These are phyloP conservation scores for Pichia deserticola DNA, from an alignment of 805 yeast genomes.

Conservation along the genomic window DNA sequence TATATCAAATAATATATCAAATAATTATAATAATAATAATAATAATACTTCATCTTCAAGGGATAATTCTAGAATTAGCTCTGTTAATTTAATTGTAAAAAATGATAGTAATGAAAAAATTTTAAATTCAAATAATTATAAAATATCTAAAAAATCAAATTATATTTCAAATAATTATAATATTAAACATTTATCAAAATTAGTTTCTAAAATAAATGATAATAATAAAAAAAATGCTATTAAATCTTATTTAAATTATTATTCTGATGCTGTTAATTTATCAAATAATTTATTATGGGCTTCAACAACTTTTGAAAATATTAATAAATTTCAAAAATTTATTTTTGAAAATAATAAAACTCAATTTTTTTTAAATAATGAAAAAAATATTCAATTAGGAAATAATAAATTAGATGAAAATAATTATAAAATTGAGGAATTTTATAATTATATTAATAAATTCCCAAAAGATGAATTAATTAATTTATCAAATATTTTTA, in stretches of 20 bases:
- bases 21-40: too few species aligned
- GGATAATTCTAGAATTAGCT: too few species aligned
- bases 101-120: too few species aligned
- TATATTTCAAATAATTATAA: too few species aligned
- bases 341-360: background rate
- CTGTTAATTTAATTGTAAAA: too few species aligned
- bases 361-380: background rate
- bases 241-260: background rate
- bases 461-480: slow-evolving; percentile 10
- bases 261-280: background rate
- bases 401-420: background rate
- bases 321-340: background rate
- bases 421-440: slow-evolving; percentile 11
- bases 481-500: slow-evolving; percentile 1
- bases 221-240: background rate
- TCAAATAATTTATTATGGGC: slow-evolving; percentile 1
- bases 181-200: too few species aligned
- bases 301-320: background rate
- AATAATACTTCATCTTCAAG: too few species aligned
- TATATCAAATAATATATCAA: too few species aligned
- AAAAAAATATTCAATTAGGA: background rate
- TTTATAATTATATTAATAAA: slow-evolving; percentile 6
- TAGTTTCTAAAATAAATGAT: background rate
- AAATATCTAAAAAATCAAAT: too few species aligned
- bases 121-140: too few species aligned